Conservation (phyloP, 805 yeast genomes). For the Starmerella stigmatis region DNA sequence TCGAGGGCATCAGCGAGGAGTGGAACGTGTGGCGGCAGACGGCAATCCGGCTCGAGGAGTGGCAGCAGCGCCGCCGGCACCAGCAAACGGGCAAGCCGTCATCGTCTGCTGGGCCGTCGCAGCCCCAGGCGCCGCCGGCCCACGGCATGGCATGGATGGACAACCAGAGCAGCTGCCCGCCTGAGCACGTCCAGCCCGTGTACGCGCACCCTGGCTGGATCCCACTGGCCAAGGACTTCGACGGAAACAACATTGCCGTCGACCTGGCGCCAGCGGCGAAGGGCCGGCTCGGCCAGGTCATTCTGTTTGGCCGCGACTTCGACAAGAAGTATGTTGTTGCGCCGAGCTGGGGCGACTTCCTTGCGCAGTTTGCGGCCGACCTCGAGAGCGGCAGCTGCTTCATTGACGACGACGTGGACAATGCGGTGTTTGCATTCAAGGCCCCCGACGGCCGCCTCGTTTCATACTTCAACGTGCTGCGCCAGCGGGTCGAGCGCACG, state of each 20-base stretch:
- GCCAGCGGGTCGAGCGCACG: constrained; percentile 35
- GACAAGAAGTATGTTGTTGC: constrained; percentile 84
- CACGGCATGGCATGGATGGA: constrained; percentile 30
- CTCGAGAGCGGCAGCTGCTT: constrained; percentile 74
- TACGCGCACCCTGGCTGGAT: constrained; percentile 92
- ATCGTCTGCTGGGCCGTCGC: constrained; percentile 1
- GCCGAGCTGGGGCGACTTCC: constrained; percentile 78
- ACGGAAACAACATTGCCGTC: constrained; percentile 84
- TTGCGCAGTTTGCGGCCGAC: constrained; percentile 74
- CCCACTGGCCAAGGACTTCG: constrained; percentile 77
- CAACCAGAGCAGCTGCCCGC: constrained; percentile 63
- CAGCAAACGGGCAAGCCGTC: constrained; percentile 4
- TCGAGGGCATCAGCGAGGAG: constrained; percentile 72
- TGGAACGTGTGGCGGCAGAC: constrained; percentile 69
- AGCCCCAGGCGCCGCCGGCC: not conserved
- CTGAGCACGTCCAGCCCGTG: constrained; percentile 55
- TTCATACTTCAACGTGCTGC: constrained; percentile 49
- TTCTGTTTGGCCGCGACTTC: constrained; percentile 85
- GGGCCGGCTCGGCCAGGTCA: constrained; percentile 85
- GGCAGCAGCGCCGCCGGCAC: constrained; percentile 13
- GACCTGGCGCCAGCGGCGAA: constrained; percentile 73
- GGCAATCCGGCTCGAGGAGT: constrained; percentile 27
- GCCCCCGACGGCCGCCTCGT: constrained; percentile 61
- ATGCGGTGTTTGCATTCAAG: constrained; percentile 40
- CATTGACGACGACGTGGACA: constrained; percentile 55